Conservation (phyloP, 2,329 filamentous ascomycete genomes). For the Ophiostoma montium region DNA sequence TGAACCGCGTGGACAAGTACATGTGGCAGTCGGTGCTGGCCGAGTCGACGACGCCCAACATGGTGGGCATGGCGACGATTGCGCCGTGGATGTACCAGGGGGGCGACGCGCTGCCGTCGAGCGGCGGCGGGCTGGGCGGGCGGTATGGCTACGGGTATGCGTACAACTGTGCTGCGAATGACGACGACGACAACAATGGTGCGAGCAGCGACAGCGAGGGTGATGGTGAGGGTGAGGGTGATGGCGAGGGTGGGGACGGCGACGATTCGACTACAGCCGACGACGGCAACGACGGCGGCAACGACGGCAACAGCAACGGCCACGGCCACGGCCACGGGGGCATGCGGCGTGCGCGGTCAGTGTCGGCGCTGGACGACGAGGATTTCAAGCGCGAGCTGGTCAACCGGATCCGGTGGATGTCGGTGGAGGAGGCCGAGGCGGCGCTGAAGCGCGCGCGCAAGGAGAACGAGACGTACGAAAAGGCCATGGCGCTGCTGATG, state of each 20-base stretch:
- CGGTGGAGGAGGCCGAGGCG: slow-evolving; percentile 47
- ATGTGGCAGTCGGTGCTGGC: slow-evolving; percentile 18
- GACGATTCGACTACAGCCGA: too few species aligned
- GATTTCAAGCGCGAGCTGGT: slow-evolving; percentile 17
- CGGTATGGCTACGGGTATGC: not conserved
- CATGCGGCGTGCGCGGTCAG: not conserved
- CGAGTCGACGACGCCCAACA: slow-evolving; percentile 16
- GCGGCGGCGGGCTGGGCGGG: not conserved
- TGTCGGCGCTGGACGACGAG: slow-evolving; percentile 1
- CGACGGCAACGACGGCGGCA: not conserved
- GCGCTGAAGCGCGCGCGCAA: slow-evolving; percentile 37
- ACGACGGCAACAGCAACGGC: not conserved
- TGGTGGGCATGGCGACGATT: slow-evolving; percentile 34
- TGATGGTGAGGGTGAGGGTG: not conserved
- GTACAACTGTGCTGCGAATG: not conserved
- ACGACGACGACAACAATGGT: not conserved
- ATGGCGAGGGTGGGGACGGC: too few species aligned
- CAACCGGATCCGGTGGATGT: slow-evolving; percentile 25
- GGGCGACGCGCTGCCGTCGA: slow-evolving; percentile 7
- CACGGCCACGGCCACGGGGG: too few species aligned
- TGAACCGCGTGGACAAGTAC: slow-evolving; percentile 27
- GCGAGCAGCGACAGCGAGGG: not conserved
- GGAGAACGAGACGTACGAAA: slow-evolving; percentile 49
- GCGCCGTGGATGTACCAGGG: slow-evolving; percentile 38
- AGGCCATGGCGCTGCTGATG: slow-evolving; percentile 43